Conservation (phyloP, 441 rosid genomes). For the Arabidopsis lyrata region DNA sequence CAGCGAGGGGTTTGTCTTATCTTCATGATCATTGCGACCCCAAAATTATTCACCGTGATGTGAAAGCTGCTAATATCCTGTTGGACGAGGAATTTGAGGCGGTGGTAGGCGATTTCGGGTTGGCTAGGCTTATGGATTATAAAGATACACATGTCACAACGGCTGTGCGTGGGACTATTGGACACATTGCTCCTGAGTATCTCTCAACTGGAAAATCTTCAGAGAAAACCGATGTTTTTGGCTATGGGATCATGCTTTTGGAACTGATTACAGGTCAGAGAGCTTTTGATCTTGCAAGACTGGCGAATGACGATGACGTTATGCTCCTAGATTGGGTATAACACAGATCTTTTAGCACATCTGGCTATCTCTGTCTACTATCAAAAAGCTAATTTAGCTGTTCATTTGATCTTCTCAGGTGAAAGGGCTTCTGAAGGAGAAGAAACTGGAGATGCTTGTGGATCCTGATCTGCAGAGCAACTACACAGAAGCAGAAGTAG, state of each 20-base stretch:
- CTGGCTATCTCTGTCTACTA: background rate
- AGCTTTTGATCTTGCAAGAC: slow-evolving; percentile 92
- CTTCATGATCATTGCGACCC: slow-evolving; percentile 94
- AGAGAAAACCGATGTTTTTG: slow-evolving; percentile 89
- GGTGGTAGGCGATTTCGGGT: slow-evolving; percentile 89
- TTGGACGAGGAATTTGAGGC: slow-evolving; percentile 91
- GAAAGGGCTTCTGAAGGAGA: slow-evolving; percentile 60
- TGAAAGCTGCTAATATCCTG: slow-evolving; percentile 88
- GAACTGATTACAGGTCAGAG: slow-evolving; percentile 92
- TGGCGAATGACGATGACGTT: slow-evolving; percentile 90
- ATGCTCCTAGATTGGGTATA: slow-evolving; percentile 91
- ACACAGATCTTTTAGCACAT: background rate
- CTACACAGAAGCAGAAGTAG: slow-evolving; percentile 82
- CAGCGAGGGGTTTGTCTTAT: slow-evolving; percentile 89
- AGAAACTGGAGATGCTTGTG: slow-evolving; percentile 77
- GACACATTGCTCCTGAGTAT: slow-evolving; percentile 91
- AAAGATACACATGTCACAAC: slow-evolving; percentile 93
- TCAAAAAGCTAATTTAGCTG: slow-evolving; percentile 5
- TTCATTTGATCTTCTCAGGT: slow-evolving; percentile 31
- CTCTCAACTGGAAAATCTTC: slow-evolving; percentile 90
- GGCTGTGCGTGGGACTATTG: slow-evolving; percentile 90
- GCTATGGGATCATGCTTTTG: slow-evolving; percentile 89
- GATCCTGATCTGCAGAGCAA: slow-evolving; percentile 83
- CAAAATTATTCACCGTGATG: slow-evolving; percentile 90
- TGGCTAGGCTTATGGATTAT: slow-evolving; percentile 91